A percentile compares a stretch with the other conserved stretches of the same genome.
These are phyloP conservation scores for Cutaneotrichosporon arboriforme DNA, from an alignment of 1,284 basidiomycete genomes.

Conservation along the genomic window DNA sequence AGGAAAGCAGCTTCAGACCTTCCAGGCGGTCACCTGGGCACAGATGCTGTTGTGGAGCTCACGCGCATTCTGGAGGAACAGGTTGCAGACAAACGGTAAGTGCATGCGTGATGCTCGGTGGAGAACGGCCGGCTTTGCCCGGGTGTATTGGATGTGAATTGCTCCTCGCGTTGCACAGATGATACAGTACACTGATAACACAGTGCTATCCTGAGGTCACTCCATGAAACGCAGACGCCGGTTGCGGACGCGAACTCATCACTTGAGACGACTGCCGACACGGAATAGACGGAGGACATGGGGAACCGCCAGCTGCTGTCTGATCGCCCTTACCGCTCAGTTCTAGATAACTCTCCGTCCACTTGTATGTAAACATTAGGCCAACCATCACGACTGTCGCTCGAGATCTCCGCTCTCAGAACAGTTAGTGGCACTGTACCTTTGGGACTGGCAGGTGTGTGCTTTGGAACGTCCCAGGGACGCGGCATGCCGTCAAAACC, in stretches of 20 bases:
- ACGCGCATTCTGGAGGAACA: constrained; percentile 11
- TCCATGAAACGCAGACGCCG: constrained; percentile 4
- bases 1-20: constrained; percentile 4
- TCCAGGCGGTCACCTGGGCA: constrained; percentile 16
- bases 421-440: no score
- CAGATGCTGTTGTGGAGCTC: constrained; percentile 7
- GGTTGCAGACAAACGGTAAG: constrained; percentile 8
- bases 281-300: background rate
- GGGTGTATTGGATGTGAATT: no score
- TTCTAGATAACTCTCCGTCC: background rate
- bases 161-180: no score
- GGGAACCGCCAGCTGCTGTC: background rate
- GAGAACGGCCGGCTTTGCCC: no score
- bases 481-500: no score
- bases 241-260: background rate
- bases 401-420: no score
- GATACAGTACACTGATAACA: no score
- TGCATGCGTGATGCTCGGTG: background rate
- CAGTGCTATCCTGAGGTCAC: constrained; percentile 5
- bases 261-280: background rate
- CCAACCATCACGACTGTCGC: no score
- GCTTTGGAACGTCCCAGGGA: no score
- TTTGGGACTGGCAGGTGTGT: no score
- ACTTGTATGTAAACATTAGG: background rate
- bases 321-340: background rate